These are phyloP conservation scores for Exophiala lecanii-corni DNA, from an alignment of 2,329 filamentous ascomycete species.

Conservation along the genomic window DNA sequence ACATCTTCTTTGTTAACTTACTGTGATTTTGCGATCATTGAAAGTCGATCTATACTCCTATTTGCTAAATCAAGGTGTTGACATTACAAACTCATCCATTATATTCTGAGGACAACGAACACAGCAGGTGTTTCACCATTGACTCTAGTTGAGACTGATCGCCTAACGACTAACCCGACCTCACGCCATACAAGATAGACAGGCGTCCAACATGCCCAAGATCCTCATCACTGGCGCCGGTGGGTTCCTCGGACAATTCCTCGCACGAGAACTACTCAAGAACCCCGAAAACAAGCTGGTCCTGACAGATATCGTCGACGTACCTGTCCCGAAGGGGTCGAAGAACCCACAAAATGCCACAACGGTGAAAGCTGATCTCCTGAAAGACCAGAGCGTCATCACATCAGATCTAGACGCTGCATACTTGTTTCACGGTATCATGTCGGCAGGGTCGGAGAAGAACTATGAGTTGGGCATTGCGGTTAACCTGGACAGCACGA, in stretches of 20 bases:
- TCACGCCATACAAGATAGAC: too few species aligned
- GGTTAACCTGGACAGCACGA: conserved; percentile 59
- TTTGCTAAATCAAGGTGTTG: too few species aligned
- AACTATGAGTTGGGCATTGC: conserved; percentile 56
- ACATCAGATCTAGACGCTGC: conserved; percentile 46
- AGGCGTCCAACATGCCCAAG: conserved; percentile 34
- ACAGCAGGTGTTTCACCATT: too few species aligned
- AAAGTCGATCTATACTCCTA: too few species aligned
- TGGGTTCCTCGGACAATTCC: conserved; percentile 61
- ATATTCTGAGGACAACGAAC: too few species aligned
- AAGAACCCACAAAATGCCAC: conserved; percentile 48
- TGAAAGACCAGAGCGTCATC: conserved; percentile 39
- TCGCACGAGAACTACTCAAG: conserved; percentile 53
- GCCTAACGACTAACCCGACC: too few species aligned
- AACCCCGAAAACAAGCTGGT: conserved; percentile 46
- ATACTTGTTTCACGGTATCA: conserved; percentile 64
- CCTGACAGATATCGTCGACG: conserved; percentile 55
- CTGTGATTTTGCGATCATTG: too few species aligned
- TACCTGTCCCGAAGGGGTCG: conserved; percentile 46
- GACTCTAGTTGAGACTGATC: too few species aligned
- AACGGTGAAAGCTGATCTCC: conserved; percentile 50
- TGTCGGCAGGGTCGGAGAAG: conserved; percentile 60
- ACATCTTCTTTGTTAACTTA: too few species aligned
- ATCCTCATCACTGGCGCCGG: conserved; percentile 62
- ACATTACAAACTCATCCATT: too few species aligned